phyloP scores from a whole-genome alignment of 345 rosid genomes.

The Gossypium anomalum region DNA sequence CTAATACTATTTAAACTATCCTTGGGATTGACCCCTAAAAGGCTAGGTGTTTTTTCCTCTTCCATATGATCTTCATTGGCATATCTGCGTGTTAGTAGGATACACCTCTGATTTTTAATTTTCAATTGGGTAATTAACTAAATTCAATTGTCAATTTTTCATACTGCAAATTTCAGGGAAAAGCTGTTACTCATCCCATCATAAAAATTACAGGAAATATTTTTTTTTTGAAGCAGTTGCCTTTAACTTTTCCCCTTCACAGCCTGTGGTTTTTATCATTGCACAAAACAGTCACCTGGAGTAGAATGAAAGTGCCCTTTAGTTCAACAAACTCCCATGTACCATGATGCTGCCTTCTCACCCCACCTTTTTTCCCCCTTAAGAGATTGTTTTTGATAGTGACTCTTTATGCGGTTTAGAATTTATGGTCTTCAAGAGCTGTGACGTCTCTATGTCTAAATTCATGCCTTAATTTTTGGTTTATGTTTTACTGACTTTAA shows the following conservation, averaged over 20 bases:
- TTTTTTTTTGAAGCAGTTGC: not conserved
- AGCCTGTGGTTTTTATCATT: not conserved
- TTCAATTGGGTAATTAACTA: slow-evolving; percentile 3
- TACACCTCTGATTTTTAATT: not conserved
- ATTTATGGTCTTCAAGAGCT: not conserved
- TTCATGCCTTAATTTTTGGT: not conserved
- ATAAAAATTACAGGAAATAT: not conserved
- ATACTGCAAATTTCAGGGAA: not conserved
- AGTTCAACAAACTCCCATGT: not conserved
- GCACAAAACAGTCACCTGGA: not conserved
- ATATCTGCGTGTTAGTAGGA: not conserved
- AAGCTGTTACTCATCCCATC: not conserved
- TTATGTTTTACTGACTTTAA: not conserved
- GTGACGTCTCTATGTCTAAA: not conserved
- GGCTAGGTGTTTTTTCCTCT: slow-evolving; percentile 1
- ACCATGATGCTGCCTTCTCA: not conserved
- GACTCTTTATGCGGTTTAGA: not conserved
- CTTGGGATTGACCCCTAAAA: not conserved
- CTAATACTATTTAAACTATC: not conserved
- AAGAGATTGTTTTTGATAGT: slow-evolving; percentile 1
- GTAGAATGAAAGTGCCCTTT: not conserved
- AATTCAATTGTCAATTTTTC: not conserved
- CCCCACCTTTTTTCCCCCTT: not conserved
- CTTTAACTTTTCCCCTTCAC: not conserved
- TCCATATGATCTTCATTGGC: slow-evolving; percentile 1